phyloP scores from a whole-genome alignment of 176 grass and related monocot species.

The Aegilops bicornis region DNA sequence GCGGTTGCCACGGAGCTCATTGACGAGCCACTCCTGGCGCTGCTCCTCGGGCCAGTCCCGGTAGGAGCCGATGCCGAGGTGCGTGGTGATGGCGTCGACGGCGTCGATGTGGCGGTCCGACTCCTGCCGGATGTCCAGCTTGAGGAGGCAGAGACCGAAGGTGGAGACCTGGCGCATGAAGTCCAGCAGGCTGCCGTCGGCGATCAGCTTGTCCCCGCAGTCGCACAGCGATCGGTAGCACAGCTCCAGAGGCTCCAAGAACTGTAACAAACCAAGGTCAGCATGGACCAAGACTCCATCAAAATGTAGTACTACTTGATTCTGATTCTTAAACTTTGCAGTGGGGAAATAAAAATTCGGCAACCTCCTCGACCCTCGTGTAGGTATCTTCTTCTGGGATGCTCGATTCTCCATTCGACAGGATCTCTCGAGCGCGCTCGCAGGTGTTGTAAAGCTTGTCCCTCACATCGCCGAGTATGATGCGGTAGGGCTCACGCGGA shows the following conservation, averaged over 20 bases:
- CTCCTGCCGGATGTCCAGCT: constrained; percentile 84
- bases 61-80: constrained; percentile 77
- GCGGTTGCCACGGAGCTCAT: constrained; percentile 64
- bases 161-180: constrained; percentile 76
- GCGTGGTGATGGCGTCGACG: constrained; percentile 66
- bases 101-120: constrained; percentile 68
- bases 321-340: not conserved
- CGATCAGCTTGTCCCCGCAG: constrained; percentile 66
- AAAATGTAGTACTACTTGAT: not conserved
- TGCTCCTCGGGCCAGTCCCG: constrained; percentile 66
- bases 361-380: constrained; percentile 58
- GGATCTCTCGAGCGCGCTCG: constrained; percentile 57
- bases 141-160: constrained; percentile 74
- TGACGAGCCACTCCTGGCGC: constrained; percentile 71
- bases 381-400: constrained; percentile 55
- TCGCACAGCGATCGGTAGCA: constrained; percentile 75
- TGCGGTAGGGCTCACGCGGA: constrained; percentile 64
- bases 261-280: constrained; percentile 20
- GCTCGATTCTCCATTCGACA: constrained; percentile 52
- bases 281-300: not conserved
- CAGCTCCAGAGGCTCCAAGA: constrained; percentile 80
- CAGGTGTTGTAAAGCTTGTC: constrained; percentile 82
- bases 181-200: constrained; percentile 71
- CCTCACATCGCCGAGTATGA: constrained; percentile 74
- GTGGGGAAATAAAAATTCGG: not conserved